Conservation (phyloP, 2,329 filamentous ascomycete species). For the Tolypocladium nubicola region DNA sequence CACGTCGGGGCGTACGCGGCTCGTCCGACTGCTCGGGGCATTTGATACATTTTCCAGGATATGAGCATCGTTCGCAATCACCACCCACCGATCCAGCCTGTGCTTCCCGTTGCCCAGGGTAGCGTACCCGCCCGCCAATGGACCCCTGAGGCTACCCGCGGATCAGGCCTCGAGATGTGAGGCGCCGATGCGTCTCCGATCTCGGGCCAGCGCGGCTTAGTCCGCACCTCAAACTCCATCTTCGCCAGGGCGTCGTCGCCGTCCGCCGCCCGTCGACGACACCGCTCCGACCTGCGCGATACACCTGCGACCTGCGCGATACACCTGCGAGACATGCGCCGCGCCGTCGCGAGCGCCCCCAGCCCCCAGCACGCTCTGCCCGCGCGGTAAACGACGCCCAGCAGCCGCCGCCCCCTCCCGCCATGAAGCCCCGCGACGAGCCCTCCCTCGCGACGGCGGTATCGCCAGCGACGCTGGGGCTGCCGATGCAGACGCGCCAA, state of each 20-base stretch:
- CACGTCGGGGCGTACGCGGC: too few species aligned
- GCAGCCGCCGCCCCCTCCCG: too few species aligned
- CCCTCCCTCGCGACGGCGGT: not conserved
- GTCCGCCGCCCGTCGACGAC: too few species aligned
- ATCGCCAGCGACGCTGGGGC: not conserved
- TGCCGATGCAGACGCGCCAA: not conserved
- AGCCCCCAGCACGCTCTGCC: not conserved
- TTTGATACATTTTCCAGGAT: too few species aligned
- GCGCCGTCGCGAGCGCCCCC: not conserved
- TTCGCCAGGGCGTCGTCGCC: not conserved
- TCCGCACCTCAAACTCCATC: not conserved
- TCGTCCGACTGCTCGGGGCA: too few species aligned
- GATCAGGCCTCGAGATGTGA: too few species aligned
- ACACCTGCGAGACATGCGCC: not conserved
- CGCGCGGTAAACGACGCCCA: not conserved
- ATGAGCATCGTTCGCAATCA: too few species aligned
- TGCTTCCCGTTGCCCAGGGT: too few species aligned
- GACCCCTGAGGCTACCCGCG: too few species aligned
- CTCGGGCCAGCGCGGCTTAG: not conserved
- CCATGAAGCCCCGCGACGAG: not conserved
- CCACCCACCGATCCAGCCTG: too few species aligned
- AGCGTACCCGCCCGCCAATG: too few species aligned
- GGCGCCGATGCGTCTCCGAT: not conserved
- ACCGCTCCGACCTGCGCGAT: not conserved
- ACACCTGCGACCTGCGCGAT: not conserved